phyloP scores from a whole-genome alignment of 306 rosid genomes.

The Vigna mungo region DNA sequence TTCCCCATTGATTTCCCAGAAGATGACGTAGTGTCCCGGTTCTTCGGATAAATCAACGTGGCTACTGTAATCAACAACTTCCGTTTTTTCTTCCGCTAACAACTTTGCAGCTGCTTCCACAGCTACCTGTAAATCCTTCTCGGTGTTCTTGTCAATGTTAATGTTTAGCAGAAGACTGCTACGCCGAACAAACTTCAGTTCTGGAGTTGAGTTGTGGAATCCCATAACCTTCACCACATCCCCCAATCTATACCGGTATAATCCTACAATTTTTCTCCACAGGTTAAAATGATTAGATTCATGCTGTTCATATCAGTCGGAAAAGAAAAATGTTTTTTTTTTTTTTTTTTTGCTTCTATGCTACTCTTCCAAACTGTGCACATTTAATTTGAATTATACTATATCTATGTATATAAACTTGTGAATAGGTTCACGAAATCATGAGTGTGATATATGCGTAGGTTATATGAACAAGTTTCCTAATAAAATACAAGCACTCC shows the following conservation, averaged over 20 bases:
- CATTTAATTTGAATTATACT: background rate
- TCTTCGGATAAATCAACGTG: constrained; percentile 65
- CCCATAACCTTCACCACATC: constrained; percentile 85
- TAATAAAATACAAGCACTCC: background rate
- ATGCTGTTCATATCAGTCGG: background rate
- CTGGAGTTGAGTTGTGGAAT: constrained; percentile 86
- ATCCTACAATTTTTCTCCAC: constrained; percentile 55
- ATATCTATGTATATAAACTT: background rate
- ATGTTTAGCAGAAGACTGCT: constrained; percentile 71
- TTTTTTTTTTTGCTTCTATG: background rate
- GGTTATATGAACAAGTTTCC: constrained; percentile 14
- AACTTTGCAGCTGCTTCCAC: constrained; percentile 72
- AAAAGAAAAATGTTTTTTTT: background rate
- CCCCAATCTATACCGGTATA: constrained; percentile 85
- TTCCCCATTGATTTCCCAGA: constrained; percentile 86
- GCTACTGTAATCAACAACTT: constrained; percentile 85
- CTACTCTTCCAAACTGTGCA: background rate
- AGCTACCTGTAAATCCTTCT: constrained; percentile 78
- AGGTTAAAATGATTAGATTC: background rate
- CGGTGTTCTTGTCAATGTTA: constrained; percentile 96
- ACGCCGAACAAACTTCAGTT: constrained; percentile 75
- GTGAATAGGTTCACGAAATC: background rate
- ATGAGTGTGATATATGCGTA: background rate
- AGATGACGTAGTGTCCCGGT: constrained; percentile 90
- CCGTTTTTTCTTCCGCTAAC: constrained; percentile 64